phyloP scores from a whole-genome alignment of 2,329 filamentous ascomycete species.

The Claviceps humidiphila region DNA sequence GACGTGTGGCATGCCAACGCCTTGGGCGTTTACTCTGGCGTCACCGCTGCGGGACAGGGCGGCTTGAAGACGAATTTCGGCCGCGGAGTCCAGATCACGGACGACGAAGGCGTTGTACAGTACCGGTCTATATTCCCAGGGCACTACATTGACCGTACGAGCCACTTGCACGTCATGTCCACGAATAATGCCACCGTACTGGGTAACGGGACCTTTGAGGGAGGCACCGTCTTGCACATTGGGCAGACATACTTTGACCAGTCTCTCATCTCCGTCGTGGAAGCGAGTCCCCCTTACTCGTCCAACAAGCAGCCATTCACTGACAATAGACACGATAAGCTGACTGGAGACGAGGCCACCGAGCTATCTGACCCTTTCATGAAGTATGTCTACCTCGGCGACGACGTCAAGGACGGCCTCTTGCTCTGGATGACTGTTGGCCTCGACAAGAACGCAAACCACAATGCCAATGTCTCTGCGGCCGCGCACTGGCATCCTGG shows the following conservation, averaged over 20 bases:
- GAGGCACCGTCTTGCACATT: constrained; percentile 39
- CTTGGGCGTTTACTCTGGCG: constrained; percentile 31
- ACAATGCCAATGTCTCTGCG: background rate
- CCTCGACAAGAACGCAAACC: constrained; percentile 22
- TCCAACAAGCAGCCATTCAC: constrained; percentile 30
- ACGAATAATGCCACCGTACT: constrained; percentile 19
- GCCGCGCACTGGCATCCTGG: constrained; percentile 5
- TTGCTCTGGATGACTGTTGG: constrained; percentile 41
- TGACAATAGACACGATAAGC: constrained; percentile 35
- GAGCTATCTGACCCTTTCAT: constrained; percentile 43
- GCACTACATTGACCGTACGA: constrained; percentile 27
- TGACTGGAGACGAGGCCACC: constrained; percentile 28
- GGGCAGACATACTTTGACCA: constrained; percentile 50
- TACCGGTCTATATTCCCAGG: constrained; percentile 31
- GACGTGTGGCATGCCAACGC: constrained; percentile 34
- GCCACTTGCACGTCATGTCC: constrained; percentile 26
- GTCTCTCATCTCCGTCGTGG: constrained; percentile 33
- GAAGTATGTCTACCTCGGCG: constrained; percentile 43
- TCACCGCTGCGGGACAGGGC: constrained; percentile 22
- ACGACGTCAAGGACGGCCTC: constrained; percentile 35
- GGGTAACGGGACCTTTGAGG: constrained; percentile 37
- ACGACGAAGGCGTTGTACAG: constrained; percentile 25
- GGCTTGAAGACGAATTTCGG: constrained; percentile 23
- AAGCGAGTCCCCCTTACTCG: constrained; percentile 30
- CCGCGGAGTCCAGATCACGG: constrained; percentile 27